Evolutionary conservation across 129 eudicot genomes (phyloP).

Genomic region (Helianthus tuberosus): DNA sequence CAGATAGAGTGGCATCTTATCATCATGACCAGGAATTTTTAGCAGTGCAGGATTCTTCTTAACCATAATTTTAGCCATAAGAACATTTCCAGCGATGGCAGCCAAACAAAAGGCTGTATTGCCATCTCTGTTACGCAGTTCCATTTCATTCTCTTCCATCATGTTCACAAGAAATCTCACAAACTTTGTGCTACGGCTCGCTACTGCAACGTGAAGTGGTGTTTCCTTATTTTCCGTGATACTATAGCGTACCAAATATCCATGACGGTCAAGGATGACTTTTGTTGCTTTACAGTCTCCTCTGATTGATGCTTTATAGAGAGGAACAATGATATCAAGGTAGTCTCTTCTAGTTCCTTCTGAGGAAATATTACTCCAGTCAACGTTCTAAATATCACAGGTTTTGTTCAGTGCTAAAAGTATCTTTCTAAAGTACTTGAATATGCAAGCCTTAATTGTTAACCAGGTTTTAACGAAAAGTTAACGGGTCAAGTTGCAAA

Average conservation of each 20-base stretch:
- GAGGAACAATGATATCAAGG: slow-evolving; percentile 19
- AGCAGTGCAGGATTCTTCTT: background rate
- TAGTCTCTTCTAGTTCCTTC: background rate
- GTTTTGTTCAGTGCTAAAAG: background rate
- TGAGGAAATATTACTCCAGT: background rate
- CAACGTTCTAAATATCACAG: background rate
- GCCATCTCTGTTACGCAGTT: background rate
- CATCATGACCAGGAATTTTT: background rate
- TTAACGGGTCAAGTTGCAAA: too few species aligned
- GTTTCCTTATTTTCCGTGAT: background rate
- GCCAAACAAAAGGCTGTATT: background rate
- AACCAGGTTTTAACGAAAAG: too few species aligned
- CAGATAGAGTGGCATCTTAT: background rate
- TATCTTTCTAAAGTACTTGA: too few species aligned
- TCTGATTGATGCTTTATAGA: slow-evolving; percentile 23
- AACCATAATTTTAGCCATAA: background rate
- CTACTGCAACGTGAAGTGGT: too few species aligned
- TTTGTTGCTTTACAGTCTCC: slow-evolving; percentile 38
- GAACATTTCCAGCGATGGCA: background rate
- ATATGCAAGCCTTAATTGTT: too few species aligned
- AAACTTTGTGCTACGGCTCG: too few species aligned
- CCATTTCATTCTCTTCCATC: slow-evolving; percentile 12
- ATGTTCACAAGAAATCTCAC: too few species aligned
- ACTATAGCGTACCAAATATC: slow-evolving; percentile 14
- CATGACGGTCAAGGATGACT: background rate